A percentile compares a stretch with the other conserved stretches of the same genome.
These are phyloP conservation scores for Coelastrella sp. DNA, from an alignment of 139 green algal species.

Conservation along the genomic window DNA sequence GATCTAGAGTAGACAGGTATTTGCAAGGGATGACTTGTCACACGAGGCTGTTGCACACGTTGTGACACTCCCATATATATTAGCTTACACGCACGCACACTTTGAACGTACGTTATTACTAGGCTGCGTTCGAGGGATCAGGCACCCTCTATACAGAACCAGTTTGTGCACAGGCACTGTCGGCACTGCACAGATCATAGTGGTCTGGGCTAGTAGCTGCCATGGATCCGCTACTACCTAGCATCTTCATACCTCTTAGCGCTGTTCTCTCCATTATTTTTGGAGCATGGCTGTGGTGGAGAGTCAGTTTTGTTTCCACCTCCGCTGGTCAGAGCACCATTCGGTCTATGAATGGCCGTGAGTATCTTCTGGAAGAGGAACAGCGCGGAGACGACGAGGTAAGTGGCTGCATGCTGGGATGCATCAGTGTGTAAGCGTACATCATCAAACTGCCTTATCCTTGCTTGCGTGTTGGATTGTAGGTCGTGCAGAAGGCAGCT, in stretches of 20 bases:
- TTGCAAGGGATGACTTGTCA: background rate
- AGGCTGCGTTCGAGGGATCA: background rate
- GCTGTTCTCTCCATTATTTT: slow-evolving; percentile 73
- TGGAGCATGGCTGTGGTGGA: slow-evolving; percentile 71
- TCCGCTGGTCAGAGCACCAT: slow-evolving; percentile 52
- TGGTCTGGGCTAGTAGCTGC: background rate
- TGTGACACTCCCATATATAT: background rate
- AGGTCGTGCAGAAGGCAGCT: slow-evolving; percentile 89
- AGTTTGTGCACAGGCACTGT: background rate
- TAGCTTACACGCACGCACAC: background rate
- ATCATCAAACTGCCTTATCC: background rate
- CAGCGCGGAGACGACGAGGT: slow-evolving; percentile 58
- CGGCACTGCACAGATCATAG: background rate
- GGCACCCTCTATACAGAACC: background rate
- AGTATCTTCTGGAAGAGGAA: slow-evolving; percentile 89
- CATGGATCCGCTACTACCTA: slow-evolving; percentile 22
- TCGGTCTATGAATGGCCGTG: slow-evolving; percentile 70
- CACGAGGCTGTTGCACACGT: background rate
- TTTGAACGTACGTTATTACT: background rate
- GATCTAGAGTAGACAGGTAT: background rate
- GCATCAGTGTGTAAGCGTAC: too few species aligned
- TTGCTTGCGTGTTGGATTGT: background rate
- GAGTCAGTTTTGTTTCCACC: slow-evolving; percentile 51
- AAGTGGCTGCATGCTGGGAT: too few species aligned
- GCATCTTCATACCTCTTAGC: slow-evolving; percentile 37